Percentiles rank a stretch among this genome's conserved stretches.
Evolutionary conservation across 2,329 filamentous ascomycete species (phyloP).

Genomic region (Colletotrichum spaethianum): DNA sequence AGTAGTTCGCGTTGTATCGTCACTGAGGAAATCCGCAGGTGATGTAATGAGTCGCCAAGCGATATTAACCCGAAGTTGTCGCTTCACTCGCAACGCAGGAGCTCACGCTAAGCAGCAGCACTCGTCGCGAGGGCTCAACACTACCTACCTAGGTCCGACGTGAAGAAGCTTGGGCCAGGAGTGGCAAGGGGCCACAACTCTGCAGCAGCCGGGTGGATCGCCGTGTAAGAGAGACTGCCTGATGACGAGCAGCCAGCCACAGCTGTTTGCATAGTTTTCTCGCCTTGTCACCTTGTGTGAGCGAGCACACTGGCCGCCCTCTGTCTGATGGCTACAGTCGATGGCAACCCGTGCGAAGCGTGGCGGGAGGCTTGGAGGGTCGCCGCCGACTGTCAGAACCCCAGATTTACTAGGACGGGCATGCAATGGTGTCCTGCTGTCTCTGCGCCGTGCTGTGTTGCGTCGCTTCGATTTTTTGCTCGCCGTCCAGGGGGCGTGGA

Average conservation of each 20-base stretch:
- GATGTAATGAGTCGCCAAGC: conserved; percentile 1
- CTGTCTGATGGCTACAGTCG: neutral
- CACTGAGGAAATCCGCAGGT: conserved; percentile 14
- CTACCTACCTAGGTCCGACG: neutral
- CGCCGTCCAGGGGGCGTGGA: conserved; percentile 9
- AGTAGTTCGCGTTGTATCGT: conserved; percentile 14
- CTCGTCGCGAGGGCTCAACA: conserved; percentile 9
- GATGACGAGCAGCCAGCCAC: conserved; percentile 31
- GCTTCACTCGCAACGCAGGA: conserved; percentile 9
- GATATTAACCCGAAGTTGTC: conserved; percentile 3
- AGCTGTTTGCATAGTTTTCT: conserved; percentile 20
- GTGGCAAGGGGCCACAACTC: conserved; percentile 26
- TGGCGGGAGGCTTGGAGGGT: neutral
- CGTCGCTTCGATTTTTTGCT: conserved; percentile 16
- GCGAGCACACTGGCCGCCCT: neutral
- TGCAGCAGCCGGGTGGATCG: conserved; percentile 37
- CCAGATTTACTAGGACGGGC: conserved; percentile 23
- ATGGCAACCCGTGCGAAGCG: neutral
- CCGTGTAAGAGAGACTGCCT: conserved; percentile 26
- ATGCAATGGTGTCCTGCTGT: conserved; percentile 1
- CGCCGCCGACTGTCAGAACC: conserved; percentile 10
- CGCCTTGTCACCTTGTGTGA: neutral
- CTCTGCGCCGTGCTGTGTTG: conserved; percentile 16
- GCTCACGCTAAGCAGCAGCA: conserved; percentile 23
- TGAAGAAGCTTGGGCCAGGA: conserved; percentile 17